Evolutionary conservation across 331 rosid species (phyloP).

Genomic region (Malus hybrid): DNA sequence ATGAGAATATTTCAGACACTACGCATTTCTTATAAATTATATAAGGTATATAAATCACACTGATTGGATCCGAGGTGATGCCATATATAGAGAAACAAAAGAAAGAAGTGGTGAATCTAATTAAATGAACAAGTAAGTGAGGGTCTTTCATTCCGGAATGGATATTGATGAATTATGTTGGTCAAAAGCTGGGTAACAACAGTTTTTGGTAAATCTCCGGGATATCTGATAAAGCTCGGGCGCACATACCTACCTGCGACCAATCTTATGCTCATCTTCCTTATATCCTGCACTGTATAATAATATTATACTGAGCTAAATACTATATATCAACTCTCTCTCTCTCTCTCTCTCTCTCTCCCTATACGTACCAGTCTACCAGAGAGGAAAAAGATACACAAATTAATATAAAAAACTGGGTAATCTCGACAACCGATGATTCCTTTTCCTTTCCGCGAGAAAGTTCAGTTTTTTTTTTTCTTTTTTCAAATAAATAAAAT

Average conservation of each 20-base stretch:
- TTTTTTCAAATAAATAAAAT: background rate
- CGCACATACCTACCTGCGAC: background rate
- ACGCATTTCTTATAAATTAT: no score
- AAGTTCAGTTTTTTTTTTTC: slow-evolving; percentile 4
- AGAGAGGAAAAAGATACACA: background rate
- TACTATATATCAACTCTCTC: background rate
- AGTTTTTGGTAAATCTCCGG: background rate
- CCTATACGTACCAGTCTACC: background rate
- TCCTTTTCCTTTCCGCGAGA: slow-evolving; percentile 27
- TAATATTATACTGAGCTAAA: background rate
- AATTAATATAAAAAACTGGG: slow-evolving; percentile 22
- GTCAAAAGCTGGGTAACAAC: background rate
- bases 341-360: background rate
- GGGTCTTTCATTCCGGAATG: background rate
- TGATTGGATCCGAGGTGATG: background rate
- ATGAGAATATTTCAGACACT: background rate
- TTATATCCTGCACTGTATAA: background rate
- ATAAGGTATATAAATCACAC: background rate
- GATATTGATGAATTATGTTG: background rate
- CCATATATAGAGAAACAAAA: background rate
- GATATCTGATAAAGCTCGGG: background rate
- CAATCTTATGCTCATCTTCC: background rate
- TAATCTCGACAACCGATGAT: slow-evolving; percentile 38
- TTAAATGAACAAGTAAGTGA: background rate
- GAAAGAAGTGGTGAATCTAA: background rate